Evolutionary conservation across 805 yeast genomes (phyloP).

Genomic region (Hanseniaspora vineae): DNA sequence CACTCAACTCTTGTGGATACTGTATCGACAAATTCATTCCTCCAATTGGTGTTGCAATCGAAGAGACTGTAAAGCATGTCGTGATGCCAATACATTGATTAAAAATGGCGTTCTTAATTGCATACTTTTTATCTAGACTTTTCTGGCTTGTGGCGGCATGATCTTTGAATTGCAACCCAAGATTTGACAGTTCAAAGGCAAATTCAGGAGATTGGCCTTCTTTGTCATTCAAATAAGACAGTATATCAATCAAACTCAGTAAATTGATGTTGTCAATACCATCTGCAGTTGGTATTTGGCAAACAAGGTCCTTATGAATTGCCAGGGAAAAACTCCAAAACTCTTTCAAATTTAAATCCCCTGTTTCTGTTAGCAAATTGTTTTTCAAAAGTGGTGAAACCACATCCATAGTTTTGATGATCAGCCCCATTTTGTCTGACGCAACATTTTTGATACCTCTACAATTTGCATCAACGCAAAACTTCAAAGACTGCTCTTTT

Average conservation of each 20-base stretch:
- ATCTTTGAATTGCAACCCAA: not conserved
- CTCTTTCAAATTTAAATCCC: not conserved
- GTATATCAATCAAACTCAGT: not conserved
- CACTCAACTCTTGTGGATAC: not conserved
- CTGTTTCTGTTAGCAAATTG: not conserved
- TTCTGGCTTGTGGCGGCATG: not conserved
- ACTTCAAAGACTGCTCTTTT: not conserved
- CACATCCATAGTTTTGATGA: not conserved
- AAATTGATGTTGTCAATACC: not conserved
- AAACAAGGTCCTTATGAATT: not conserved
- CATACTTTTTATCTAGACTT: not conserved
- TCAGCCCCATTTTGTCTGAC: not conserved
- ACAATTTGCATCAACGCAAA: not conserved
- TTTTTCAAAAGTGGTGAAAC: not conserved
- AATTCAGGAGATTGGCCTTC: not conserved
- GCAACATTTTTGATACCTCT: not conserved
- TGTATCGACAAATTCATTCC: slow-evolving; percentile 1
- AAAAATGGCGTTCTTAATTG: slow-evolving; percentile 1
- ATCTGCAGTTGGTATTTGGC: not conserved
- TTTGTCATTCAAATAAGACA: not conserved
- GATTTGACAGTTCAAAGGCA: not conserved
- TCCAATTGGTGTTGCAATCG: not conserved
- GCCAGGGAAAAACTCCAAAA: not conserved
- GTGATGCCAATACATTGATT: slow-evolving; percentile 1
- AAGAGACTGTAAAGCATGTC: slow-evolving; percentile 1